phyloP scores from a whole-genome alignment of 331 rosid genomes.

The Stylosanthes scabra region DNA sequence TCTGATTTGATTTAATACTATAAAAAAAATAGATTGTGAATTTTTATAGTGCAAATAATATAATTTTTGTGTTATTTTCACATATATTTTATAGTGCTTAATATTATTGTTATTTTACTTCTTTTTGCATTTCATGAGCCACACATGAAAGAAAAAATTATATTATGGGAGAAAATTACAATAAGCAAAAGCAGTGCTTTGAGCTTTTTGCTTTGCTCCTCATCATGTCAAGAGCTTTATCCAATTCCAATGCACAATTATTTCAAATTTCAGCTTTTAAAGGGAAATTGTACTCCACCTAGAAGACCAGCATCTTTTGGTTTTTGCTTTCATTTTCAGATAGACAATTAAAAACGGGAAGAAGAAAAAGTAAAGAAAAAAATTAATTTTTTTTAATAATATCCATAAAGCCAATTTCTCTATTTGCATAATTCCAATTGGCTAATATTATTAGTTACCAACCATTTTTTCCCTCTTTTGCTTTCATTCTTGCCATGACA shows the following conservation, averaged over 20 bases:
- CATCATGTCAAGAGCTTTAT: slow-evolving; percentile 37
- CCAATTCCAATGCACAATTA: slow-evolving; percentile 57
- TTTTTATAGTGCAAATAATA: no score
- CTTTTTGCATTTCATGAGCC: not conserved
- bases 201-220: slow-evolving; percentile 19
- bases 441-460: not conserved
- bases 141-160: not conserved
- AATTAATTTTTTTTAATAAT: not conserved
- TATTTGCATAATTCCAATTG: not conserved
- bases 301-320: slow-evolving; percentile 40
- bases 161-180: not conserved
- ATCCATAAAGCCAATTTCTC: slow-evolving; percentile 26
- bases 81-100: no score
- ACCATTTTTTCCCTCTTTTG: not conserved
- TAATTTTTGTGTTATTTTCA: not conserved
- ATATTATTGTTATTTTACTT: not conserved
- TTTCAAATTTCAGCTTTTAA: slow-evolving; percentile 44
- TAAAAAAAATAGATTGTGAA: no score
- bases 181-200: not conserved
- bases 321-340: slow-evolving; percentile 43
- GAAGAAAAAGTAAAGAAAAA: not conserved
- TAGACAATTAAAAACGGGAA: not conserved
- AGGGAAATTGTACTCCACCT: slow-evolving; percentile 41
- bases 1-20: no score
- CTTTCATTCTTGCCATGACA: not conserved